Conservation (phyloP, 1,139 yeast species). For the Pichia sp. region DNA sequence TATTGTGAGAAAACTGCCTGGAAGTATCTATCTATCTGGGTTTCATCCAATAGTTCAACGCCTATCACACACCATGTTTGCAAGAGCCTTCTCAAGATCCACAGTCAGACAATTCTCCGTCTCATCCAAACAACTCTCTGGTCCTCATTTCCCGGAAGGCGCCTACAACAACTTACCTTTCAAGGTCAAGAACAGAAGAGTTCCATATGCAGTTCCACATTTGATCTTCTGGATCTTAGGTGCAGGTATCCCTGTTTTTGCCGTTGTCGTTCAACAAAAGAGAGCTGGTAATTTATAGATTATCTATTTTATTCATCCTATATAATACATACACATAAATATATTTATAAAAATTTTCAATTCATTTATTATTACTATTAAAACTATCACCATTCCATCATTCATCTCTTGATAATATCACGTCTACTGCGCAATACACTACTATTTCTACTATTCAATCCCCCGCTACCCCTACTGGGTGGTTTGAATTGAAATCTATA, state of each 20-base stretch:
- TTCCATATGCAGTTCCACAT: slow-evolving; percentile 78
- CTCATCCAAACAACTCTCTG: slow-evolving; percentile 33
- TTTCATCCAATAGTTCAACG: no score
- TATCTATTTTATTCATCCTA: not conserved
- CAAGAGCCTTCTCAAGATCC: slow-evolving; percentile 32
- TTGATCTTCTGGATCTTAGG: slow-evolving; percentile 65
- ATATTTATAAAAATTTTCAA: not conserved
- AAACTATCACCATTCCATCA: no score
- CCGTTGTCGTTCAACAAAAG: slow-evolving; percentile 64
- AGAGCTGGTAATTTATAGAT: slow-evolving; percentile 57
- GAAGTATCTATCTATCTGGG: no score
- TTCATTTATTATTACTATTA: not conserved
- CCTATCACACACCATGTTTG: slow-evolving; percentile 24
- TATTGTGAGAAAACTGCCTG: no score
- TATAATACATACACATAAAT: not conserved
- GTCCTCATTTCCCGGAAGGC: slow-evolving; percentile 64
- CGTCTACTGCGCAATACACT: not conserved
- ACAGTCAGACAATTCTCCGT: slow-evolving; percentile 13
- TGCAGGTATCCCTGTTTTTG: slow-evolving; percentile 60
- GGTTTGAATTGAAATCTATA: slow-evolving; percentile 1
- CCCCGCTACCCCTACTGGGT: not conserved
- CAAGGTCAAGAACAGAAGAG: slow-evolving; percentile 84
- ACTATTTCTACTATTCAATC: not conserved
- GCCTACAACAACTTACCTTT: slow-evolving; percentile 90
- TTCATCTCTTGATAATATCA: not conserved